Conservation (phyloP, 176 grass and related monocot species). For the Hordeum marinum region DNA sequence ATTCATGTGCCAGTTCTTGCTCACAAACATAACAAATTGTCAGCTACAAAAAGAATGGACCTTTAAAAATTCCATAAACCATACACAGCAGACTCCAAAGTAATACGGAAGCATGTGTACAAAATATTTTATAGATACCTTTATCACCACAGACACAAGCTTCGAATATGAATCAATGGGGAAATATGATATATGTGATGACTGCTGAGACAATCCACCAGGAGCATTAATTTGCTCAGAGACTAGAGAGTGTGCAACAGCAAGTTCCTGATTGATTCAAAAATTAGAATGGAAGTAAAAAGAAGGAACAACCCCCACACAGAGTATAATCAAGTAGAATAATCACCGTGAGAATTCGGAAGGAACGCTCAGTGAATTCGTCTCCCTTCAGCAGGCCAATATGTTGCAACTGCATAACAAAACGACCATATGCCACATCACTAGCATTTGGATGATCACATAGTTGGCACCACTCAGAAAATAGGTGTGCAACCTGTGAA, state of each 20-base stretch:
- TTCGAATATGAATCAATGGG: constrained; percentile 83
- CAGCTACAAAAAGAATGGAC: background rate
- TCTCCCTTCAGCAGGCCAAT: constrained; percentile 68
- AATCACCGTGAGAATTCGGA: constrained; percentile 57
- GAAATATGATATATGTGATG: constrained; percentile 53
- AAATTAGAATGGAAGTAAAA: constrained; percentile 18
- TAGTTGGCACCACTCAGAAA: constrained; percentile 72
- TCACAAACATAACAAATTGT: background rate
- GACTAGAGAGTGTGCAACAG: constrained; percentile 53
- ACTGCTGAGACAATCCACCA: constrained; percentile 42
- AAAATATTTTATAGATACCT: constrained; percentile 43
- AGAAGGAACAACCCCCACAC: background rate
- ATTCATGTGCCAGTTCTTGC: background rate
- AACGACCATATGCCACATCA: constrained; percentile 58
- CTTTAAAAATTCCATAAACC: background rate
- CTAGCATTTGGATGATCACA: constrained; percentile 58
- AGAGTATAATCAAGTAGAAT: constrained; percentile 6
- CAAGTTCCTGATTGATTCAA: constrained; percentile 54
- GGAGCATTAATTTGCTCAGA: constrained; percentile 43
- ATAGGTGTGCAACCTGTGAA: constrained; percentile 51
- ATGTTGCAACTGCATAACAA: constrained; percentile 67
- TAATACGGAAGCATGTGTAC: background rate
- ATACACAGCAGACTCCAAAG: background rate
- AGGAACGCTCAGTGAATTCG: constrained; percentile 76
- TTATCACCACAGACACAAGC: constrained; percentile 64